Percentiles rank a stretch among this genome's conserved stretches.
These are phyloP conservation scores for Fusarium haematococcum DNA, from an alignment of 2,329 filamentous ascomycete species.

Conservation along the genomic window DNA sequence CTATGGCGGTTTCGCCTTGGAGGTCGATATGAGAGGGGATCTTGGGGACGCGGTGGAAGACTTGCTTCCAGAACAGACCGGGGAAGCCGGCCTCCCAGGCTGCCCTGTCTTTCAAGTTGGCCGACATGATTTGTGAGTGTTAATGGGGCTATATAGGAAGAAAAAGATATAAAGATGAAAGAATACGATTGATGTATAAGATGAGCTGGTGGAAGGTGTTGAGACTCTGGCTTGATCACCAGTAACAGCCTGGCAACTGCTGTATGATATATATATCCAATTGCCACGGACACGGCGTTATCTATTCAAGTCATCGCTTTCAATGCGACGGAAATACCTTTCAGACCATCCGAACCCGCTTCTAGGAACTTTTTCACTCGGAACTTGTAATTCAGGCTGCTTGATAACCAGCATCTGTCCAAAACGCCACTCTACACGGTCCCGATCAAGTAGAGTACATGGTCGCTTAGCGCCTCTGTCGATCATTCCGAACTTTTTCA, in stretches of 20 bases:
- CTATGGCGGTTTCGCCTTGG: conserved; percentile 53
- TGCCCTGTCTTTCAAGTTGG: conserved; percentile 12
- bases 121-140: conserved; percentile 3
- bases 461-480: background rate
- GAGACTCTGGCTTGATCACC: background rate
- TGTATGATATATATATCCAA: background rate
- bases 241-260: background rate
- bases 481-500: conserved; percentile 1
- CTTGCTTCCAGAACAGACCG: conserved; percentile 13
- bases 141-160: background rate
- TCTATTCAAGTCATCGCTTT: background rate
- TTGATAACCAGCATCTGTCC: background rate
- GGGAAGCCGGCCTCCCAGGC: conserved; percentile 9
- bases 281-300: background rate
- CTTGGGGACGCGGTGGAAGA: conserved; percentile 19
- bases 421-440: background rate
- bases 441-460: background rate
- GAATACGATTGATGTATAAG: background rate
- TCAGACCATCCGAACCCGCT: background rate
- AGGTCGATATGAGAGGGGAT: conserved; percentile 37
- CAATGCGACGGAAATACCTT: background rate
- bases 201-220: background rate
- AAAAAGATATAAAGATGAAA: background rate
- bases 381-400: background rate
- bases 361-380: background rate